These are phyloP conservation scores for Harrya chromipes DNA, from an alignment of 768 basidiomycete species.

Conservation along the genomic window DNA sequence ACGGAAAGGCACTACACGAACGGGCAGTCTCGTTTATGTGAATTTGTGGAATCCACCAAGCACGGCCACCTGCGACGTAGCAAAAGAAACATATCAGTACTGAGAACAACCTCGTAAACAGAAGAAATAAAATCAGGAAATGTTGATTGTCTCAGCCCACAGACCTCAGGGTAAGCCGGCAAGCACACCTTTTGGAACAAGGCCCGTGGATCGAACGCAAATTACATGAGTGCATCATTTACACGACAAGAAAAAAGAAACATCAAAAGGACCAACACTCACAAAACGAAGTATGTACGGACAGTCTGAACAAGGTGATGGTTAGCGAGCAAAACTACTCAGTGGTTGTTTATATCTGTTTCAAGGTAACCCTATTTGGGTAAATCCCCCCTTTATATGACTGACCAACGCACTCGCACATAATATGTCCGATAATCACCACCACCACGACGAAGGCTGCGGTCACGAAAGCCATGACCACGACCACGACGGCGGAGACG, in stretches of 20 bases:
- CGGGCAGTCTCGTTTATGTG: conserved; percentile 1
- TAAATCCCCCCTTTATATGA: not conserved
- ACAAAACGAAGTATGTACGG: not conserved
- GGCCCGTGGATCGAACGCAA: conserved; percentile 78
- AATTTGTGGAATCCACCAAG: conserved; percentile 5
- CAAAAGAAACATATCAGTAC: conserved; percentile 6
- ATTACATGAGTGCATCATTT: conserved; percentile 72
- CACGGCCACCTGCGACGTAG: not conserved
- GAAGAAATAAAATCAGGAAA: conserved; percentile 42
- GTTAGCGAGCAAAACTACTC: not conserved
- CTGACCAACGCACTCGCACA: too few relatives aligned
- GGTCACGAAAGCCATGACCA: conserved; percentile 58
- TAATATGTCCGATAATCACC: conserved; percentile 19
- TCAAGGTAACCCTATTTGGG: not conserved
- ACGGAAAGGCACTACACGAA: conserved; percentile 12
- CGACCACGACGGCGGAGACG: conserved; percentile 47
- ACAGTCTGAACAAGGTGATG: not conserved
- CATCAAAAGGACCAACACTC: conserved; percentile 6
- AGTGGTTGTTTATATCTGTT: conserved; percentile 17
- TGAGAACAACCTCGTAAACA: not conserved
- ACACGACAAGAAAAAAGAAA: conserved; percentile 10
- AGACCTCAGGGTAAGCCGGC: conserved; percentile 71
- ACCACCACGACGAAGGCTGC: conserved; percentile 52
- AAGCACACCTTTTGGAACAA: conserved; percentile 69
- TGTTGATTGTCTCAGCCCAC: conserved; percentile 66